Conservation (phyloP, 139 green algal genomes). For the Chlorella sorokiniana region DNA sequence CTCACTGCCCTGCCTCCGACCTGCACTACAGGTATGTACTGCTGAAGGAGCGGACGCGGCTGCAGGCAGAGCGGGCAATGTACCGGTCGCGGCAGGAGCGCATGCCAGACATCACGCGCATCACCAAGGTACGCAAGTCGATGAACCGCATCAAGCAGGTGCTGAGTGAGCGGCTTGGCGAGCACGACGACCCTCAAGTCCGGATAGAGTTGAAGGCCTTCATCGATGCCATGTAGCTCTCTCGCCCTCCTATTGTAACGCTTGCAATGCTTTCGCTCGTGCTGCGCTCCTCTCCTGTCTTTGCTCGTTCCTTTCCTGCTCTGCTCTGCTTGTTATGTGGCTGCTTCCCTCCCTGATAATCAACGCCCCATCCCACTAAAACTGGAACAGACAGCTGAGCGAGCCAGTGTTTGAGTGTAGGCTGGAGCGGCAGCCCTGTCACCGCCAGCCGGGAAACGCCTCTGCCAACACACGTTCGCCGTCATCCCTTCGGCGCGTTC, state of each 20-base stretch:
- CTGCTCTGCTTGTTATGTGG: too few species aligned
- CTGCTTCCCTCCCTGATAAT: too few species aligned
- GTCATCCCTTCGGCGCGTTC: too few species aligned
- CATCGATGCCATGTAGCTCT: slow-evolving; percentile 41
- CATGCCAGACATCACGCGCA: slow-evolving; percentile 31
- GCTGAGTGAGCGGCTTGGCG: slow-evolving; percentile 30
- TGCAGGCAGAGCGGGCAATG: slow-evolving; percentile 63
- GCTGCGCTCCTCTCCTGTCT: background rate
- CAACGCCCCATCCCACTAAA: too few species aligned
- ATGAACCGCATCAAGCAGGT: slow-evolving; percentile 60
- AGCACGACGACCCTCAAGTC: slow-evolving; percentile 40
- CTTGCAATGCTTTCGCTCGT: background rate
- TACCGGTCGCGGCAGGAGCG: slow-evolving; percentile 1
- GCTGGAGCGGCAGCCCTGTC: too few species aligned
- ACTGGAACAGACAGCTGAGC: too few species aligned
- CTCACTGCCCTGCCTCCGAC: too few species aligned
- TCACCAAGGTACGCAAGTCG: slow-evolving; percentile 38
- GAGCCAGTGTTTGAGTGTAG: too few species aligned
- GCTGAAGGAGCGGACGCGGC: slow-evolving; percentile 76
- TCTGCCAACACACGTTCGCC: too few species aligned
- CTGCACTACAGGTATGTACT: slow-evolving; percentile 60
- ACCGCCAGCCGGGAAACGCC: too few species aligned
- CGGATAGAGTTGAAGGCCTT: slow-evolving; percentile 45
- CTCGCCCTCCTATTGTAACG: background rate
- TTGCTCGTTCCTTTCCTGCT: background rate